Conservation (phyloP, 2,329 filamentous ascomycete genomes). For the Pseudogymnoascus sp. region DNA sequence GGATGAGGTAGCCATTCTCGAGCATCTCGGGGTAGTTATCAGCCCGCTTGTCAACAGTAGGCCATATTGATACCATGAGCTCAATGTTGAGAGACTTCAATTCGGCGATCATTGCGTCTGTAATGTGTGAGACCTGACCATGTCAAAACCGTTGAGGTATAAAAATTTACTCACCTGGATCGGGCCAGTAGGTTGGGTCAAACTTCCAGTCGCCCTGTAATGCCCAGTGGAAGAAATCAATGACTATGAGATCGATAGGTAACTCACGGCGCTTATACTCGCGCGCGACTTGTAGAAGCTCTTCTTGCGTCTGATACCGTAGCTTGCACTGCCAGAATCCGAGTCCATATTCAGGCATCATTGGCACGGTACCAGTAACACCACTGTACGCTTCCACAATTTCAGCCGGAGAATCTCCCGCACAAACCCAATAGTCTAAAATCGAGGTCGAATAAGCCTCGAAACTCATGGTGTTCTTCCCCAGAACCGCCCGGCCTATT, state of each 20-base stretch:
- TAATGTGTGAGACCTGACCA: conserved; percentile 3
- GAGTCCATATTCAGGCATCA: conserved; percentile 62
- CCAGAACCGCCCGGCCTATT: conserved; percentile 52
- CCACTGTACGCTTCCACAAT: conserved; percentile 49
- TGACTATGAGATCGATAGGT: conserved; percentile 57
- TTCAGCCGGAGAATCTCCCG: conserved; percentile 45
- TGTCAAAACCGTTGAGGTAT: not conserved
- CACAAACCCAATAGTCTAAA: conserved; percentile 59
- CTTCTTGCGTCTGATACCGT: conserved; percentile 57
- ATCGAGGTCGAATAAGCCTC: conserved; percentile 50
- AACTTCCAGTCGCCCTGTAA: conserved; percentile 62
- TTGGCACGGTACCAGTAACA: conserved; percentile 46
- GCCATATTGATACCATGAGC: conserved; percentile 64
- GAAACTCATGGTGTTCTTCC: conserved; percentile 53
- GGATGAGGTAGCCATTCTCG: conserved; percentile 51
- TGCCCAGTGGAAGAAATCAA: conserved; percentile 63
- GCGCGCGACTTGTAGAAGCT: conserved; percentile 50
- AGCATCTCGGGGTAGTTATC: conserved; percentile 57
- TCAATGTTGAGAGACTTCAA: conserved; percentile 51
- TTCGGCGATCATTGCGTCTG: conserved; percentile 55
- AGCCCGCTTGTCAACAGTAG: conserved; percentile 51
- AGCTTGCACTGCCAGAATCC: conserved; percentile 64
- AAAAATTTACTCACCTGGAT: conserved; percentile 40
- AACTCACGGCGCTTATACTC: conserved; percentile 49
- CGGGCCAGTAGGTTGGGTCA: conserved; percentile 55